Evolutionary conservation across 139 green algal species (phyloP).

Genomic region (Chlorella sp.): DNA sequence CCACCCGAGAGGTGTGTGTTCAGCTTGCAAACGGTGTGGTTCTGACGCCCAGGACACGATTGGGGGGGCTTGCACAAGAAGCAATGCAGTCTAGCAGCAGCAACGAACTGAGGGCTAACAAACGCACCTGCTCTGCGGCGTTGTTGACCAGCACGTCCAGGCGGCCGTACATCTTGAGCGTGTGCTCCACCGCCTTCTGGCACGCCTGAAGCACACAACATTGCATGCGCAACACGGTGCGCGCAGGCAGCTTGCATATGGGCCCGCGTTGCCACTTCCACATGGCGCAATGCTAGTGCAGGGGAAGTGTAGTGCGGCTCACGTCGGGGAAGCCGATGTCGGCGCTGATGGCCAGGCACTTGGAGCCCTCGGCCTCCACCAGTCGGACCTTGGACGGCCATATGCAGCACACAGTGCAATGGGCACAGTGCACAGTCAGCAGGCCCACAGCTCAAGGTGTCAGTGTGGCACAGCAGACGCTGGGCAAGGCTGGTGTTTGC

Average conservation of each 20-base stretch:
- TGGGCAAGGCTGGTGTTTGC: not conserved
- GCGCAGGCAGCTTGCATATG: not conserved
- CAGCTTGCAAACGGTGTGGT: no score
- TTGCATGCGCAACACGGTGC: not conserved
- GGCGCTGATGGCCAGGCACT: slow-evolving; percentile 17
- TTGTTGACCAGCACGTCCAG: slow-evolving; percentile 55
- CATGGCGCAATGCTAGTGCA: not conserved
- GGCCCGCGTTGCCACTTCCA: not conserved
- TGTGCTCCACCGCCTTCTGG: slow-evolving; percentile 12
- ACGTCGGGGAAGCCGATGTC: slow-evolving; percentile 23
- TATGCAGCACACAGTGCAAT: not conserved
- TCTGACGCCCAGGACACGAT: no score
- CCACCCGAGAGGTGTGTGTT: not conserved
- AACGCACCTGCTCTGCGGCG: slow-evolving; percentile 11
- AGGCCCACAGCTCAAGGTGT: not conserved
- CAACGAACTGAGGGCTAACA: not conserved
- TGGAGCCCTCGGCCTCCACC: slow-evolving; percentile 31
- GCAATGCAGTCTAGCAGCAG: not conserved
- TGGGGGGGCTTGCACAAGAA: no score
- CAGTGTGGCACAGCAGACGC: not conserved
- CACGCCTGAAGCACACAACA: slow-evolving; percentile 9
- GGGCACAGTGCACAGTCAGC: not conserved
- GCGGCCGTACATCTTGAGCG: slow-evolving; percentile 17
- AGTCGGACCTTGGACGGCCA: slow-evolving; percentile 4
- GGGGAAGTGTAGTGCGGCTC: not conserved